Evolutionary conservation across 441 rosid species (phyloP).

Genomic region (Populus hybrid): DNA sequence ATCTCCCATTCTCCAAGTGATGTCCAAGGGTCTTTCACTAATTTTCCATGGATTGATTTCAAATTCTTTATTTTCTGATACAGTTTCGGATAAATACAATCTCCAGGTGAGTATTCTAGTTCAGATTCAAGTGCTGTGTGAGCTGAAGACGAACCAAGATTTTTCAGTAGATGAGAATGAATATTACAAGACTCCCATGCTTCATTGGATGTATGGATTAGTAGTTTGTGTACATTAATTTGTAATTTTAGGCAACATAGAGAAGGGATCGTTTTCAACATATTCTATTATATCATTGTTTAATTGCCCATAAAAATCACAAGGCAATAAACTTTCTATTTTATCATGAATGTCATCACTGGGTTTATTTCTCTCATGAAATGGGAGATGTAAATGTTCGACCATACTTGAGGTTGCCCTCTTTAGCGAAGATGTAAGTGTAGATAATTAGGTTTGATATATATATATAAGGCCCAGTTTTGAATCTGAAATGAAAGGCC

Average conservation of each 20-base stretch:
- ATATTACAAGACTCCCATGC: not conserved
- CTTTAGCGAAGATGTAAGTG: not conserved
- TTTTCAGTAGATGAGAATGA: conserved; percentile 56
- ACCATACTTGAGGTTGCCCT: not conserved
- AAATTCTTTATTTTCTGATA: too few species aligned
- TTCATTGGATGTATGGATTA: not conserved
- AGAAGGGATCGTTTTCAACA: not conserved
- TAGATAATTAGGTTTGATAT: too few species aligned
- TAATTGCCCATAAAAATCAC: not conserved
- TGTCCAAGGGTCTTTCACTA: too few species aligned
- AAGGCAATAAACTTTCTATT: not conserved
- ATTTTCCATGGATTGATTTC: too few species aligned
- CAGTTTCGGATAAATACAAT: too few species aligned
- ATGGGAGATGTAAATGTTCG: too few species aligned
- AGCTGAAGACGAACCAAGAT: conserved; percentile 52
- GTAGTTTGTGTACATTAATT: conserved; percentile 11
- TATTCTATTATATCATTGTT: not conserved
- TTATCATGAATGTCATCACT: too few species aligned
- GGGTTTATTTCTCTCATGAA: too few species aligned
- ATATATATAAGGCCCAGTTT: too few species aligned
- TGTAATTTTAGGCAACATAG: conserved; percentile 1
- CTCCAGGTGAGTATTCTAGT: conserved; percentile 31
- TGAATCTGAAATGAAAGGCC: too few species aligned
- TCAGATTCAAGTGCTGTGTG: conserved; percentile 44
- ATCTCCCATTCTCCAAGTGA: too few species aligned